A percentile compares a stretch with the other conserved stretches of the same genome.
phyloP scores from a whole-genome alignment of 225 moss, liverwort and hornwort species.

The Thuidium tamariscinum region DNA sequence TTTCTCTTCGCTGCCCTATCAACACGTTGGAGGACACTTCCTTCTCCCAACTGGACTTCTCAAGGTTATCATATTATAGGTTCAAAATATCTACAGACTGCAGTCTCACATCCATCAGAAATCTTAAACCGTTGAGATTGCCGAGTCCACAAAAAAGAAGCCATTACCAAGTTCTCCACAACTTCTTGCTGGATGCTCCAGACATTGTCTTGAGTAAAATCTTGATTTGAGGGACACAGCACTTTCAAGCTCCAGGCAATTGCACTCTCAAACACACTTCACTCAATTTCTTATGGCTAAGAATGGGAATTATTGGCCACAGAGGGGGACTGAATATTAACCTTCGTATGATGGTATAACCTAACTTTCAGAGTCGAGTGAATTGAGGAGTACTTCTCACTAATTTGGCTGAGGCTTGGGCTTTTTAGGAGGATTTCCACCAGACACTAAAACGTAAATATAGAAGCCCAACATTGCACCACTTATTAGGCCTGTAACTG shows the following conservation, averaged over 20 bases:
- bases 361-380: not conserved
- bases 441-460: constrained; percentile 70
- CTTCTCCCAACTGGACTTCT: not conserved
- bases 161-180: not conserved
- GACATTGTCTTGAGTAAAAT: not conserved
- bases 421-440: constrained; percentile 93
- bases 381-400: not conserved
- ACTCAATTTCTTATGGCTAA: not conserved
- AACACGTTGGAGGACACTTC: not conserved
- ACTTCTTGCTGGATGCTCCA: not conserved
- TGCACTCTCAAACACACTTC: not conserved
- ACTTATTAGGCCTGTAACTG: constrained; percentile 41
- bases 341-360: not conserved
- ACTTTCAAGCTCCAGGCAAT: not conserved
- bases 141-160: not conserved
- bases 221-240: not conserved
- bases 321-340: not conserved
- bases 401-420: constrained; percentile 4
- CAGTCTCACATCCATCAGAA: not conserved
- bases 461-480: constrained; percentile 91
- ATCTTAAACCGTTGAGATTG: not conserved
- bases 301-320: not conserved
- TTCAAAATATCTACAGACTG: not conserved
- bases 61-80: not conserved
- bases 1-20: not conserved